Evolutionary conservation across 78 protist species (phyloP), one percentile per base, ranked within the genome.

Genomic region (Tieghemostelium lacteum): DNA sequence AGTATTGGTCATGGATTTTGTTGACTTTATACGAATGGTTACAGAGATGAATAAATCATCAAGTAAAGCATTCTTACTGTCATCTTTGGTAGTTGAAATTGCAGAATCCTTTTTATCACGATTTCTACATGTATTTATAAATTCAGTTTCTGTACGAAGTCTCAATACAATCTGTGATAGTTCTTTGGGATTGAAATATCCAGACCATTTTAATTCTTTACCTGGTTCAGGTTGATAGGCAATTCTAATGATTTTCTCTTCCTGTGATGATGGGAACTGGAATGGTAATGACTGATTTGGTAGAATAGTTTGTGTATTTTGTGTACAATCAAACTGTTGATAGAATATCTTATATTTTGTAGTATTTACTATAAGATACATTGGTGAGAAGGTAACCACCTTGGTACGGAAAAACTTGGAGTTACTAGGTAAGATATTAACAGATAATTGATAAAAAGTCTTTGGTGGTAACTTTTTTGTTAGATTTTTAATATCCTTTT

Each of bases 281-380:
- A 83, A 83, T 37, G 91, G 91, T 31, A 83, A 33, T 14, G 91
- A 83, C 42, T 83, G 80, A 45, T 83, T 65, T 17, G 63, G 67
- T 0, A 58, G 42, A 40, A 83, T 40, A n/a, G 78, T 67, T 33
- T 83, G 91, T 4, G 60, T 66, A 22, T 69, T 60, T 6, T 37
- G 29, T 6, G 66, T 29, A 31, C 91, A 83, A 26, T 83, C 91
- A 58, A 83, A 83, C 24, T 83, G 91, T 42, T 83, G 78, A 40
- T 83, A 83, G 62, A 29, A 61, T 0, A 83, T 58, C 7, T 39
- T 33, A n/a, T 16, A 40, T 5, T 37, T 34, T 0, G 78, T 83
- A 0, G 91, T 58, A 26, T 83, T 83, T 22, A 69, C 91, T 14
- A 83, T 58, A 6, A 83, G n/a, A 22, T 70, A 63, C 72, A 67